Base-by-base conservation (phyloP, 495 filamentous ascomycete genomes). In the Daldinia childiae region DNA sequence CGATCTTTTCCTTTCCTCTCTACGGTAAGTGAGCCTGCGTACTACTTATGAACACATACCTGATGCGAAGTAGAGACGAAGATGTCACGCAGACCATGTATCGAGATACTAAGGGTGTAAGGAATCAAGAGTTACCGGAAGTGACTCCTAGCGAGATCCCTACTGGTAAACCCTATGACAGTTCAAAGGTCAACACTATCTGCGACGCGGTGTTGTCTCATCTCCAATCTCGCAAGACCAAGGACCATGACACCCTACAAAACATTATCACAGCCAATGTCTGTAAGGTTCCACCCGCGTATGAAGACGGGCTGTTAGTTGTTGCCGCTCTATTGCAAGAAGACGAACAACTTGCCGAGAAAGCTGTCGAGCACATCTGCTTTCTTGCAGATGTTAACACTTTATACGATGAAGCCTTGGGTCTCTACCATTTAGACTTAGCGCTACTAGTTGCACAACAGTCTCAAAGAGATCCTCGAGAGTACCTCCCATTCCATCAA, bases 71-170 rank as follows among this genome's bases (percentile, higher is more conserved):
- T 60, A 95, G 92, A 67, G 90, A 97, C 60, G 95, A 99, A 78
- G 93, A 98, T 82, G 95, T 99, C 19, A 93, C 94, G 0, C 85
- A 93, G 75, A 96, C 93, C 0, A 93, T 99, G 84, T 98, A 98
- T 80, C 90, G 90, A 74, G 92, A 98, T 71, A 99, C 95, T 0
- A 80, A 83, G 77, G 64, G 67, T 60, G 76, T 21, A 74, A 79
- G 39, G 68, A 74, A 69, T 54, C 74, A 61, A 71, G 76, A 60
- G 38, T 21, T 48, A 54, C 29, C 71, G 66, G 62, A 75, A 65
- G 36, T 43, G 50, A 17, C 34, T 38, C 19, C 64, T 17, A 54
- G 61, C 11, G 68, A 43, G 26, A 26, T 34, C 39, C 19, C 48
- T 14, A 9, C 21, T 56, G 17, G 36, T 59, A n/a, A n/a, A 30